phyloP scores from a whole-genome alignment of 768 basidiomycete species.

The Hericium coralloides region DNA sequence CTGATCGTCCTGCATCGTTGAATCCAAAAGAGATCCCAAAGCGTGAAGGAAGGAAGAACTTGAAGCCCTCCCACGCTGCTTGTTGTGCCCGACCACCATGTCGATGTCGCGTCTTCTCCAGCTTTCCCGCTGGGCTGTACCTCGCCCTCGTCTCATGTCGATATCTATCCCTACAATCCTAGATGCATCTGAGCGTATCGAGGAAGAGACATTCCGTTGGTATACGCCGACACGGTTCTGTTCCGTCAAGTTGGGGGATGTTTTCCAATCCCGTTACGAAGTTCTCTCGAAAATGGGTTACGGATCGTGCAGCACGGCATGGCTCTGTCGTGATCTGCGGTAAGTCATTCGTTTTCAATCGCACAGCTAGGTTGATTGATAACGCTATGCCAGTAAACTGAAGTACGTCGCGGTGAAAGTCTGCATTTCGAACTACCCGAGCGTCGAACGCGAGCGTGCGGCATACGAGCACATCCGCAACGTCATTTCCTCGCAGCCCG shows the following conservation, averaged over 20 bases:
- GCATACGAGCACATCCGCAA: conserved; percentile 1
- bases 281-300: conserved; percentile 26
- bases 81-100: neutral
- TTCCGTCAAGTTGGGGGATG: conserved; percentile 25
- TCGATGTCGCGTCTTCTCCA: neutral
- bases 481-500: neutral
- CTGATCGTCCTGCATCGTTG: too few relatives aligned
- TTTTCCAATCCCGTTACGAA: conserved; percentile 23
- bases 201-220: conserved; percentile 20
- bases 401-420: conserved; percentile 5
- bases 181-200: conserved; percentile 4
- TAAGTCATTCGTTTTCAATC: neutral
- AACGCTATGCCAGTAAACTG: neutral
- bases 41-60: too few relatives aligned
- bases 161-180: neutral
- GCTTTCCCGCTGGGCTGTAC: neutral
- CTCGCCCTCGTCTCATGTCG: neutral
- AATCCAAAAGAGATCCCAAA: too few relatives aligned
- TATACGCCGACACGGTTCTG: conserved; percentile 19
- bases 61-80: neutral
- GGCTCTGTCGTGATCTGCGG: conserved; percentile 21
- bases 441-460: neutral
- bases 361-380: neutral
- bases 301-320: conserved; percentile 21
- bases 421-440: neutral